Evolutionary conservation across 306 rosid genomes (phyloP).

Genomic region (Trifolium subterraneum): DNA sequence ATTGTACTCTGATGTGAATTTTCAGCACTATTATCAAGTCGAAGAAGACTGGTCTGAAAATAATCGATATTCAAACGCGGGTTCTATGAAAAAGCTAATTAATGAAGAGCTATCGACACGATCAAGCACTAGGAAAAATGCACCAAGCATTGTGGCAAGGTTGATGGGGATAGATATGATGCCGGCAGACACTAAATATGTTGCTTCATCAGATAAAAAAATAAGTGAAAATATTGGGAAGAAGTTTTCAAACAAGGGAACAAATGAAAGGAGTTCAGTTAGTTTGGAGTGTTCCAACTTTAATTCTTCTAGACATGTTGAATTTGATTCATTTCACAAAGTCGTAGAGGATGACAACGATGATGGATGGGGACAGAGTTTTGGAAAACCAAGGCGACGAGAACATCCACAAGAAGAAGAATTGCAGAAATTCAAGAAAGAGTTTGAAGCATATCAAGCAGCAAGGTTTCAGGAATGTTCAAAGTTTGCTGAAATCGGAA

Average conservation of each 20-base stretch:
- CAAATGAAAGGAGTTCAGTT: conserved; percentile 55
- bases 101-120: conserved; percentile 74
- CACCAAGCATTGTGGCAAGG: conserved; percentile 93
- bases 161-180: conserved; percentile 91
- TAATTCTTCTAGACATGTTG: conserved; percentile 59
- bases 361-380: conserved; percentile 61
- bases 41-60: conserved; percentile 65
- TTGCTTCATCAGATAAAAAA: conserved; percentile 58
- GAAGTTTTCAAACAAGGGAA: conserved; percentile 60
- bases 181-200: conserved; percentile 62
- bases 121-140: conserved; percentile 62
- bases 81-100: conserved; percentile 89
- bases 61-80: conserved; percentile 54
- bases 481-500: conserved; percentile 62
- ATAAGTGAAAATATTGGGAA: conserved; percentile 49
- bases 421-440: conserved; percentile 89
- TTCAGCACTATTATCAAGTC: conserved; percentile 56
- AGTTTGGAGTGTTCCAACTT: conserved; percentile 56
- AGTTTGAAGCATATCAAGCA: conserved; percentile 93
- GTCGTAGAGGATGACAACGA: conserved; percentile 42
- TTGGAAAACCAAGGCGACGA: conserved; percentile 64
- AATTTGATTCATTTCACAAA: conserved; percentile 53
- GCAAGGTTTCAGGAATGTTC: conserved; percentile 84
- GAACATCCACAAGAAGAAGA: conserved; percentile 99
- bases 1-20: conserved; percentile 43